Conservation (phyloP, 2,329 filamentous ascomycete genomes). For the Colletotrichum caudatum region DNA sequence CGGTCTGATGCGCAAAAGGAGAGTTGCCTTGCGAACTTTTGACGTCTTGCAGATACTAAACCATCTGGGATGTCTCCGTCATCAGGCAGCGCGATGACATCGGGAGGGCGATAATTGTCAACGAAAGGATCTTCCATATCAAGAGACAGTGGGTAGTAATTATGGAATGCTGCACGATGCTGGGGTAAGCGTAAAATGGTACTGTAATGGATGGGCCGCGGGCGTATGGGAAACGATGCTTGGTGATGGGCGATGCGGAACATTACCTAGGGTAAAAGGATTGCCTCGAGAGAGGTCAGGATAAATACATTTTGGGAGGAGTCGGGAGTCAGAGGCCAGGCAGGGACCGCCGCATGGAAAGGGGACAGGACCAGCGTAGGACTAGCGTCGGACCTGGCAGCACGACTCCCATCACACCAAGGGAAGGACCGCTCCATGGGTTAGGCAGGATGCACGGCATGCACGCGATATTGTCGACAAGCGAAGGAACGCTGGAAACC, state of each 20-base stretch:
- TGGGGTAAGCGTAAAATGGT: slow-evolving; percentile 29
- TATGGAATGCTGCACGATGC: slow-evolving; percentile 22
- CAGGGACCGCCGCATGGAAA: slow-evolving; percentile 11
- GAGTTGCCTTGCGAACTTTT: slow-evolving; percentile 44
- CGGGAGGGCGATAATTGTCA: slow-evolving; percentile 35
- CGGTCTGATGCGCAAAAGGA: not conserved
- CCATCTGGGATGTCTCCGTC: slow-evolving; percentile 47
- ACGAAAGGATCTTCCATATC: slow-evolving; percentile 44
- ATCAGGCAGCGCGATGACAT: slow-evolving; percentile 29
- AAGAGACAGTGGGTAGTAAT: slow-evolving; percentile 25
- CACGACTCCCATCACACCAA: not conserved
- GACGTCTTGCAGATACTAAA: slow-evolving; percentile 51
- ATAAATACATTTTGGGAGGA: slow-evolving; percentile 8
- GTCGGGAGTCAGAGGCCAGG: slow-evolving; percentile 1
- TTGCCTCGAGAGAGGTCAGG: slow-evolving; percentile 40
- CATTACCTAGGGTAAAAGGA: slow-evolving; percentile 31
- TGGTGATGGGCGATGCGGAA: slow-evolving; percentile 17
- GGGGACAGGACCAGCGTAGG: not conserved
- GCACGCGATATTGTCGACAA: not conserved
- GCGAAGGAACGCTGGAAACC: slow-evolving; percentile 35
- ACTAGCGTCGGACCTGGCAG: not conserved
- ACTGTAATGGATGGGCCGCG: slow-evolving; percentile 17
- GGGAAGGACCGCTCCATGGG: slow-evolving; percentile 23
- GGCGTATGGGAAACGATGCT: slow-evolving; percentile 22
- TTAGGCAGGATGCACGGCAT: slow-evolving; percentile 23